Base-by-base conservation (phyloP, 441 rosid species). In the Pelargonium cotyledonis region DNA sequence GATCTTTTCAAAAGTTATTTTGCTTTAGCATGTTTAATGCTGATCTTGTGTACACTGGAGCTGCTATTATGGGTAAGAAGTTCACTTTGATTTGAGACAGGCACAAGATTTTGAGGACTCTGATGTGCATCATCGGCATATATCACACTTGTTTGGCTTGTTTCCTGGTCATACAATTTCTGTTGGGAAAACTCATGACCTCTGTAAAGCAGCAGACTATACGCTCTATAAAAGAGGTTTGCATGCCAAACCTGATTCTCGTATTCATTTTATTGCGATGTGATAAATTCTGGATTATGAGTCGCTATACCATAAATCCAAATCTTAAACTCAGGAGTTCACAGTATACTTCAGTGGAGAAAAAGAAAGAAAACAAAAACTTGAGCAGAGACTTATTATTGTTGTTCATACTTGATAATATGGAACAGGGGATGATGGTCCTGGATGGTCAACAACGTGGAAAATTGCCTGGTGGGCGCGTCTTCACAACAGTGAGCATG, bases 401-500 rank as follows among this genome's bases (percentile, higher is more conserved):
- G 40, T 4, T 16, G 6, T 35, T 1, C 1, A 8, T 8, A 23
- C 5, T 44, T 47, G n/a, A 14, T 0, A 5, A 68, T 38, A 11
- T 35, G 58, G 21, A 40, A 49, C 77, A 74, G 77, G 77, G 38
- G 77, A 23, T 69, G 73, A 74, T 12, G 77, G 77, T 21, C 77
- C 77, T 6, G 77, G 77, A 41, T 74, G 77, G 77, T 74, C 77
- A 6, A 74, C 77, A 19, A 35, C 63, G 1, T 74, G 77, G 77
- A 74, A 74, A 47, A 66, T 66, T 12, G 66, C 73, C n/a, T 73
- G 70, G 16, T 75, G 73, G 77, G 71, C 77, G 1, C 77, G 46
- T 29, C 71, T 75, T 58, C 67, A 60, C 14, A 63, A 74, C 66
- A 66, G 63, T n/a, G 62, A 58, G 46, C 66, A 66, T 6, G 77